Evolutionary conservation across 1,284 basidiomycete genomes (phyloP), one percentile per base, ranked within the genome.

Genomic region (Lignosus rhinocerotis): DNA sequence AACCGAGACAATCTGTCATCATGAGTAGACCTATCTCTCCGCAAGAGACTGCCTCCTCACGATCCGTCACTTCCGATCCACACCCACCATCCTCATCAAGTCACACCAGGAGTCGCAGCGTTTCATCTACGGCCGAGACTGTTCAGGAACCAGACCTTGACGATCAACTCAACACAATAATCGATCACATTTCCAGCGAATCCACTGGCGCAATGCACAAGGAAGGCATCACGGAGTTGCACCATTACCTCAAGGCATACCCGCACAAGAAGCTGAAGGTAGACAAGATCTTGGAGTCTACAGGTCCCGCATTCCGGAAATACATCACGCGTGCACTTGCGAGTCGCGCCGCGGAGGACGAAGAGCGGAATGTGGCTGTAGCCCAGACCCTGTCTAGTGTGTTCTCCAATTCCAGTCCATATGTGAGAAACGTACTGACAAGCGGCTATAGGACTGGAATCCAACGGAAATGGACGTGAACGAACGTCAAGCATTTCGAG

Each of bases 221-320:
- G 72, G 88, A 95, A 75, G 94, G 94, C 5, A 96, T 99, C 58
- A 95, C 93, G n/a, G 94, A 96, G 66, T 78, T 99, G 42, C 94
- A 98, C 71, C 89, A 95, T 46, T 98, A 96, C 78, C 77, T 97
- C 67, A 96, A 96, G 74, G 87, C 87, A 32, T 87, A 98, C 69
- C 96, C 96, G 0, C 90, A 94, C 65, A 95, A 96, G 72, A 85
- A 88, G 68, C 78, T 84, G 5, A 88, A 90, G 58, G 93, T 98
- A 16, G 92, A 95, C 66, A 88, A 92, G 69, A 82, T 94, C 76
- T 78, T 94, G 6, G 90, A 93, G 68, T 84, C 87, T 3, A 93
- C 92, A 2, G 90, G 90, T 2, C 82, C 90, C 30, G 88, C 88
- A 1, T 93, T 93, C 77, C 81, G 88, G 55, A 93, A 93, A 71